Conservation (phyloP, 78 protist species). For the Pelomyxa schiedti region DNA sequence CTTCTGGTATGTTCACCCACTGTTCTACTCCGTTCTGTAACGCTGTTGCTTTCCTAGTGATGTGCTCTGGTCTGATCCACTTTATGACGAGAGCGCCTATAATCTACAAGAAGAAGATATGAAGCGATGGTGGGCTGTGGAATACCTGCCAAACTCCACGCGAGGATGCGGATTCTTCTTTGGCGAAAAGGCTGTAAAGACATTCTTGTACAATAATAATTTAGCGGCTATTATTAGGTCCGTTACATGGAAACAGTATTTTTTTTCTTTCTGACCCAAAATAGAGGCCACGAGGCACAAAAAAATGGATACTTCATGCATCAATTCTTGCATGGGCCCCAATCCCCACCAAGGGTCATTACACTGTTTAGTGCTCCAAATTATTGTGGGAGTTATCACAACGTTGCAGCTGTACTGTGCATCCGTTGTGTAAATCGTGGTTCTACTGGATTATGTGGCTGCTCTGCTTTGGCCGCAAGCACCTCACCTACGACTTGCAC, state of each 20-base stretch:
- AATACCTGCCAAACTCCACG: slow-evolving; percentile 24
- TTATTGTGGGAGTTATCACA: no score
- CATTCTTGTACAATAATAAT: slow-evolving; percentile 43
- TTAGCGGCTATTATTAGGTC: slow-evolving; percentile 43
- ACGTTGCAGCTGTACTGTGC: no score
- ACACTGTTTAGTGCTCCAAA: no score
- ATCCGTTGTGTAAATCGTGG: no score
- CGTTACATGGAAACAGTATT: background rate
- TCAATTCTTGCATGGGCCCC: no score
- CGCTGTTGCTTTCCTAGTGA: slow-evolving; percentile 12
- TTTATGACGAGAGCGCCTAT: slow-evolving; percentile 43
- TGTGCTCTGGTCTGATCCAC: slow-evolving; percentile 77
- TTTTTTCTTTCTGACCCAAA: background rate
- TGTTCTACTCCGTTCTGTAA: background rate
- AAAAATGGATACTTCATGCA: background rate
- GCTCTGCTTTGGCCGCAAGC: no score
- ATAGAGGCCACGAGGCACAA: slow-evolving; percentile 2
- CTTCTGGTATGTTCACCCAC: slow-evolving; percentile 23
- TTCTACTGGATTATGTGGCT: no score
- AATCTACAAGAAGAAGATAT: background rate
- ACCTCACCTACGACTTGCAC: no score
- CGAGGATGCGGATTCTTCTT: slow-evolving; percentile 60
- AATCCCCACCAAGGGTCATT: no score
- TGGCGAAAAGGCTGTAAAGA: slow-evolving; percentile 25
- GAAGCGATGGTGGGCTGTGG: background rate